Base-by-base conservation (phyloP, 1,284 basidiomycete genomes). In the Heterobasidion annosum region DNA sequence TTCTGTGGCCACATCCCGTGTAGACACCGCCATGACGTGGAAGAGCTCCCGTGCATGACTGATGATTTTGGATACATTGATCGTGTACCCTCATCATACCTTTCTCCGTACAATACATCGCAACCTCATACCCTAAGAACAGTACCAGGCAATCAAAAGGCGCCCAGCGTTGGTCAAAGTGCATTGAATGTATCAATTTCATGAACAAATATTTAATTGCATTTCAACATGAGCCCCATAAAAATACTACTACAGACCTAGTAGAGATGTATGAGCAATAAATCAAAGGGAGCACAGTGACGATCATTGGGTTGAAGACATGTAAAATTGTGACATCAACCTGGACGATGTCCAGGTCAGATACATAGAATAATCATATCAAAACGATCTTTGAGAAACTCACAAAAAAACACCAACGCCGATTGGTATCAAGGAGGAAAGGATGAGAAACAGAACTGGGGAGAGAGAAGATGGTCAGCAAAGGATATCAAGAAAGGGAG, bases 1-100 rank as follows among this genome's bases (percentile, higher is more conserved):
- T 78, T 15, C 63, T 81, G 47, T 85, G 83, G 83, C 64, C 69
- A 54, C 69, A 75, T 58, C 67, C 70, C 37, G 64, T 61, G 54
- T 60, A 58, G 49, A 43, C 25, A 1, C 3, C 25, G 3, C 4
- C 25, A 25, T 4, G 25, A 3, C 3, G 25, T 25, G 3, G 25
- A 25, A 4, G 5, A 25, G 5, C 25, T 5, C 25, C 25, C 25
- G 25, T 4, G 5, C 25, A 25, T 25, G 3, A 25, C 25, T 25
- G 25, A 25, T 25, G 25, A 25, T 58, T 13, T 32, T 44, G 43
- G 46, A 48, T 33, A 47, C 19, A 32, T 40, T 34, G 34, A 32
- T 34, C 42, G 5, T 34, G 8, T 8, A 44, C 42, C n/a, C 3
- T 25, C 25, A 25, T 25, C 25, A 1, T 25, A 25, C 3, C 3